A percentile compares a stretch with the other conserved stretches of the same genome.
Conservation (phyloP, 495 filamentous ascomycete species). For the Penicillium cataractarum region DNA sequence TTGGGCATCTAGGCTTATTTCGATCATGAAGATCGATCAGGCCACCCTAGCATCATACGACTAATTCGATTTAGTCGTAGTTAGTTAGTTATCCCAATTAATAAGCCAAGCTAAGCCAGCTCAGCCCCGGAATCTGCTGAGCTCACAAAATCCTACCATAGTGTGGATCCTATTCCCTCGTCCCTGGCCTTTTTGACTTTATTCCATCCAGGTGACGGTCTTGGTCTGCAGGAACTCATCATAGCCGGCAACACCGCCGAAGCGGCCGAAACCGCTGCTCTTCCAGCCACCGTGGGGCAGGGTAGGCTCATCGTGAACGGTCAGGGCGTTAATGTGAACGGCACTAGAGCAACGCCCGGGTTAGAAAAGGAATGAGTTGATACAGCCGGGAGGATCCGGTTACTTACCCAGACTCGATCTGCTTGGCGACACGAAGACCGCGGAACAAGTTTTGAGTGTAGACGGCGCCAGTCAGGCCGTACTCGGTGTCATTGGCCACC, state of each 20-base stretch:
- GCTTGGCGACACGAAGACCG: constrained; percentile 49
- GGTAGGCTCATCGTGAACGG: constrained; percentile 78
- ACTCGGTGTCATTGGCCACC: constrained; percentile 57
- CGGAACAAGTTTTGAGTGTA: constrained; percentile 54
- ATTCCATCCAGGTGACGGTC: constrained; percentile 71
- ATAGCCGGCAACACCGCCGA: constrained; percentile 57
- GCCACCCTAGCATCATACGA: not conserved
- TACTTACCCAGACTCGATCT: constrained; percentile 54
- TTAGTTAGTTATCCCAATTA: not conserved
- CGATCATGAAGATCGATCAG: not conserved
- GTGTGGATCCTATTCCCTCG: not conserved
- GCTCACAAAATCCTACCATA: not conserved
- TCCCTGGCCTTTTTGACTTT: constrained; percentile 1
- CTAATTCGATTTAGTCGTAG: not conserved
- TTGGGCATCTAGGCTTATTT: not conserved
- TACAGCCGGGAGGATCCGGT: not conserved
- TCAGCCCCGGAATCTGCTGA: constrained; percentile 4
- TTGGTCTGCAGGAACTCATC: constrained; percentile 86
- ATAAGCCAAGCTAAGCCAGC: constrained; percentile 16
- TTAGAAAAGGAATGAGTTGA: constrained; percentile 1
- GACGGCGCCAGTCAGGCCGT: constrained; percentile 52
- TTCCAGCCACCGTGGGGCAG: constrained; percentile 88
- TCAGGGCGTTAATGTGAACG: constrained; percentile 87
- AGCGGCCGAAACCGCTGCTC: constrained; percentile 79
- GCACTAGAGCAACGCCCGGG: constrained; percentile 42